Conservation (phyloP, 306 rosid species). For the Geum urbanum region DNA sequence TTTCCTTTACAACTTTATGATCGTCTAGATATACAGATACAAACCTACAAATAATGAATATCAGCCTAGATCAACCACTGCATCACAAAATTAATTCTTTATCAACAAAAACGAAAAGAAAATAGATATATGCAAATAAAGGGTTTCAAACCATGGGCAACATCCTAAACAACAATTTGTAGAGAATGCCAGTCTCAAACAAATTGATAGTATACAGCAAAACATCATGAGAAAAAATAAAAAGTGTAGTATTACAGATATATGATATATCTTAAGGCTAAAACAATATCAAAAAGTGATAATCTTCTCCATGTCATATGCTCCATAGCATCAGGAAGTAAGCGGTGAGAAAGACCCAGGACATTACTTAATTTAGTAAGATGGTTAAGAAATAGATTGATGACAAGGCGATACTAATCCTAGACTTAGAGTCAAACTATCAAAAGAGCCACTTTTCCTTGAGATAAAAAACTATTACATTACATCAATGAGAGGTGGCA, state of each 20-base stretch:
- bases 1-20: conserved; percentile 58
- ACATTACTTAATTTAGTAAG: neutral
- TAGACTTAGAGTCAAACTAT: neutral
- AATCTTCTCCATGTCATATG: neutral
- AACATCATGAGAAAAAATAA: conserved; percentile 9
- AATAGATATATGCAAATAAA: neutral
- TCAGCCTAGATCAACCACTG: neutral
- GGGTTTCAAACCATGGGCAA: conserved; percentile 1
- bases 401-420: neutral
- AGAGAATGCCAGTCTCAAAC: neutral
- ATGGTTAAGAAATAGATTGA: neutral
- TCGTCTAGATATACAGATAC: conserved; percentile 56
- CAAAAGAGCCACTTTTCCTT: neutral
- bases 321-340: neutral
- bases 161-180: neutral
- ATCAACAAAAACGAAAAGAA: too few relatives aligned
- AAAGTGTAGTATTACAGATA: neutral
- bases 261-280: neutral
- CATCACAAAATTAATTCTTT: neutral
- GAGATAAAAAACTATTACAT: neutral
- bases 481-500: neutral
- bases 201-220: neutral
- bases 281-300: neutral
- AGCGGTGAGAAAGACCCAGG: neutral
- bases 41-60: conserved; percentile 32